Conservation (phyloP, 441 rosid species). For the Rhodomyrtus psidioides region DNA sequence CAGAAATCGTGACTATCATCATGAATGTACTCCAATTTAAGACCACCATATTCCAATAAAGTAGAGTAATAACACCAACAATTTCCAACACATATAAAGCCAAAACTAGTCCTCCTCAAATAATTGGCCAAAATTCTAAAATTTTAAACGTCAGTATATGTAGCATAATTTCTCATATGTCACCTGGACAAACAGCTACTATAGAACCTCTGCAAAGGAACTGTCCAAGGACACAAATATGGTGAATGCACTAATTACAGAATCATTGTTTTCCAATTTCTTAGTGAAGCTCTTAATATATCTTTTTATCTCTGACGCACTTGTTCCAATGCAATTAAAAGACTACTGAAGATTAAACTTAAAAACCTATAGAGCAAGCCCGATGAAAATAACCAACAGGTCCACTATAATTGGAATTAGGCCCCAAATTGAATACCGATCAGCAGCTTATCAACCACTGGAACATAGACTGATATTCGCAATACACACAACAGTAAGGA, state of each 20-base stretch:
- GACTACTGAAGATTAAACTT: not conserved
- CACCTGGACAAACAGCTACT: not conserved
- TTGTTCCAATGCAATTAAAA: not conserved
- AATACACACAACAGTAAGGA: not conserved
- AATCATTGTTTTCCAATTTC: not conserved
- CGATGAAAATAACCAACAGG: not conserved
- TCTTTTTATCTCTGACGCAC: not conserved
- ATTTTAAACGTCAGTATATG: not conserved
- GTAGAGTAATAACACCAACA: not conserved
- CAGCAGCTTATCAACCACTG: not conserved
- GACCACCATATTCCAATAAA: not conserved
- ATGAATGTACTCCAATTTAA: not conserved
- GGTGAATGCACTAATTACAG: not conserved
- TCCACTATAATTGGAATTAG: not conserved
- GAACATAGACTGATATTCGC: not conserved
- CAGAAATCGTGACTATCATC: not conserved
- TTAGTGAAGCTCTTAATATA: not conserved
- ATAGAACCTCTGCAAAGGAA: not conserved
- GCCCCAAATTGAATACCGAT: not conserved
- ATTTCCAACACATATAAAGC: not conserved
- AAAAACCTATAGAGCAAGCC: not conserved
- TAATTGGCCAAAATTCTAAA: not conserved
- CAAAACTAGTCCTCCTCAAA: not conserved
- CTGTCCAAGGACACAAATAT: not conserved
- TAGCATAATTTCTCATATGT: not conserved